Evolutionary conservation across 1,284 basidiomycete species (phyloP), one percentile per base, ranked within the genome.

Genomic region (Rhodotorula sp.): DNA sequence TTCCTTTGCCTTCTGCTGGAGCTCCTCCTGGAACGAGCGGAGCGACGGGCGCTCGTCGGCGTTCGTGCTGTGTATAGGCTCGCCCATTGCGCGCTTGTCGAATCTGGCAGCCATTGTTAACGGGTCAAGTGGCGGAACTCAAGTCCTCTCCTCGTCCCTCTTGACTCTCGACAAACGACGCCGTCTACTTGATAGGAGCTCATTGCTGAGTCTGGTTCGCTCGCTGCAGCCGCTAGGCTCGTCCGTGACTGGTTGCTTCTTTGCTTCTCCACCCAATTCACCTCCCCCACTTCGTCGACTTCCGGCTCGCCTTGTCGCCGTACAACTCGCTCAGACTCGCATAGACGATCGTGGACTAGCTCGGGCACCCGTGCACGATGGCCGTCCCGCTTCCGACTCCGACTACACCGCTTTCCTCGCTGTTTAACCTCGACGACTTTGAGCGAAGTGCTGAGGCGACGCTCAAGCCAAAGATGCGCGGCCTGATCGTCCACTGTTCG

Each of bases 381-480:
- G 28, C 58, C 13, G 18, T 37, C 24, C 34, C 54, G 16, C 59
- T 65, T 3, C 67, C 67, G 2, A 53, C 55, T 1, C 67, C 67
- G 9, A 37, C 44, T 18, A 62, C 63, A 5, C 59, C 67, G 0
- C 56, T 69, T 30, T 31, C 34, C 11, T 55, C 63, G 10, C 59
- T 65, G n/a, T 22, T 70, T 28, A 60, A 34, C 59, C 62, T 70
- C 7, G 28, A 55, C 28, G 69, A 70, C 55, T 62, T 70, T 9
- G 62, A 64, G 26, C 31, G 20, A 4, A 30, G 46, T 9, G 69
- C 69, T 11, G 26, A 70, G 26, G 58, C n/a, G 58, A 67, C 65
- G 0, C 59, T 70, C 47, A 67, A 70, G 59, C 69, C 69, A 1
- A 67, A 70, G 54, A 61, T 64, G 30, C 30, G n/a, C n/a, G n/a